Conservation (phyloP, 495 filamentous ascomycete genomes). For the Penicillium antarcticum region DNA sequence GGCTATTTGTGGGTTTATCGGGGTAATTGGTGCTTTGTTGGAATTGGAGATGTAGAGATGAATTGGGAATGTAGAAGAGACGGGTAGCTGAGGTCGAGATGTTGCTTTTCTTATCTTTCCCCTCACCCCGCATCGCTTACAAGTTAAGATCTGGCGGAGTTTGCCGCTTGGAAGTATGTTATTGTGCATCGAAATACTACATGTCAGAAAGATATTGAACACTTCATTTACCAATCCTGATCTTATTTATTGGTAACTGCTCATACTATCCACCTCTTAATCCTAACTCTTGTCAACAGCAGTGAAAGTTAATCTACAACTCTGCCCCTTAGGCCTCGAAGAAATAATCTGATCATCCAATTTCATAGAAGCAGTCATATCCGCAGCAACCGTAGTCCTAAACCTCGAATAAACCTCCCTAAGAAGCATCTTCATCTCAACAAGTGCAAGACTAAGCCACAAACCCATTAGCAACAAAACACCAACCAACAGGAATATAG, state of each 20-base stretch:
- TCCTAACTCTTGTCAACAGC: slow-evolving; percentile 20
- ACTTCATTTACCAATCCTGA: too few relatives aligned
- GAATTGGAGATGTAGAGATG: background rate
- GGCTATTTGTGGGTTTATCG: too few relatives aligned
- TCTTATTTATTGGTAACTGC: background rate
- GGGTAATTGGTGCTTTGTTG: too few relatives aligned
- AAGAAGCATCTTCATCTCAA: slow-evolving; percentile 63
- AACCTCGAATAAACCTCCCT: slow-evolving; percentile 56
- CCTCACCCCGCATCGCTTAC: slow-evolving; percentile 24
- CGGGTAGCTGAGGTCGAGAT: background rate
- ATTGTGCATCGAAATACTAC: background rate
- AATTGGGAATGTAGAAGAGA: slow-evolving; percentile 19
- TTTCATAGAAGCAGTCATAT: slow-evolving; percentile 49
- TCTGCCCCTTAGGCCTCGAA: slow-evolving; percentile 52
- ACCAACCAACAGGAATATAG: slow-evolving; percentile 28
- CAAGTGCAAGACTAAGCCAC: slow-evolving; percentile 52
- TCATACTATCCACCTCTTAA: background rate
- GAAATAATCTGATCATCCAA: slow-evolving; percentile 62
- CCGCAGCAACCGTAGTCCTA: slow-evolving; percentile 46
- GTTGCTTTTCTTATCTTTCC: slow-evolving; percentile 15
- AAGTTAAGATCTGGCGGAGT: slow-evolving; percentile 1
- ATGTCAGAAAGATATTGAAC: too few relatives aligned
- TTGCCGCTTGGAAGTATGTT: background rate
- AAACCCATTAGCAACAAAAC: slow-evolving; percentile 28
- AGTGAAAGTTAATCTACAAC: slow-evolving; percentile 44